These are phyloP conservation scores for Ogataea pini DNA, from an alignment of 805 yeast genomes.

Conservation along the genomic window DNA sequence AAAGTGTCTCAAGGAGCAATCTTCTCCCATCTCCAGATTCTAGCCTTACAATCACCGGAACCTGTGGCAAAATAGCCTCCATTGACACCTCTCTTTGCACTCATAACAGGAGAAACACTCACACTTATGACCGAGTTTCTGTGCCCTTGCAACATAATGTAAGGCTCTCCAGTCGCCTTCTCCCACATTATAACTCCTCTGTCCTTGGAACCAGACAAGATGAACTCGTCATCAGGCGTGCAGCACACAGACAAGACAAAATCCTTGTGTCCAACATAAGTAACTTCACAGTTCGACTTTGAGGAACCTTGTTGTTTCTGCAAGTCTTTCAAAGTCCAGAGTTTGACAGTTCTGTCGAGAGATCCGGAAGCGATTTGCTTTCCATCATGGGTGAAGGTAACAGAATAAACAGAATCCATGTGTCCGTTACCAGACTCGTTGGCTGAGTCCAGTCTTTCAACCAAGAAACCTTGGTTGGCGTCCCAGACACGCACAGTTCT, in stretches of 20 bases:
- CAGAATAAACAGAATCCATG: slow-evolving; percentile 93
- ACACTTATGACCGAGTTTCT: slow-evolving; percentile 94
- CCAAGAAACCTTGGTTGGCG: slow-evolving; percentile 85
- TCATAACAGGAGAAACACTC: slow-evolving; percentile 80
- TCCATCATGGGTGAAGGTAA: slow-evolving; percentile 89
- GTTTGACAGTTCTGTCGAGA: slow-evolving; percentile 90
- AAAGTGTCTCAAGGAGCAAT: slow-evolving; percentile 18
- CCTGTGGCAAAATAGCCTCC: slow-evolving; percentile 95
- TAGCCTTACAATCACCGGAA: slow-evolving; percentile 94
- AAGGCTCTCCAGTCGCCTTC: slow-evolving; percentile 84
- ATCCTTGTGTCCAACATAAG: slow-evolving; percentile 95
- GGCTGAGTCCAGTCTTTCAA: slow-evolving; percentile 89
- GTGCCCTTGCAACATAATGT: slow-evolving; percentile 95
- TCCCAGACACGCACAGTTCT: slow-evolving; percentile 97
- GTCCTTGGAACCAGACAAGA: slow-evolving; percentile 93
- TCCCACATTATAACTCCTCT: slow-evolving; percentile 98
- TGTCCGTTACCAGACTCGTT: slow-evolving; percentile 90
- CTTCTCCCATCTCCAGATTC: slow-evolving; percentile 88
- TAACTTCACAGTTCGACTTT: slow-evolving; percentile 74
- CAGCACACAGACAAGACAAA: slow-evolving; percentile 92
- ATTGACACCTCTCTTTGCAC: slow-evolving; percentile 48
- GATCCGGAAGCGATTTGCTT: slow-evolving; percentile 93
- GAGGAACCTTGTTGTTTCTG: slow-evolving; percentile 47
- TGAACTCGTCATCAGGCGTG: slow-evolving; percentile 89
- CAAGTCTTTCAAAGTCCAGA: slow-evolving; percentile 82